These are phyloP conservation scores for Trichoderma sp. DNA, from an alignment of 2,329 filamentous ascomycete species.

Conservation along the genomic window DNA sequence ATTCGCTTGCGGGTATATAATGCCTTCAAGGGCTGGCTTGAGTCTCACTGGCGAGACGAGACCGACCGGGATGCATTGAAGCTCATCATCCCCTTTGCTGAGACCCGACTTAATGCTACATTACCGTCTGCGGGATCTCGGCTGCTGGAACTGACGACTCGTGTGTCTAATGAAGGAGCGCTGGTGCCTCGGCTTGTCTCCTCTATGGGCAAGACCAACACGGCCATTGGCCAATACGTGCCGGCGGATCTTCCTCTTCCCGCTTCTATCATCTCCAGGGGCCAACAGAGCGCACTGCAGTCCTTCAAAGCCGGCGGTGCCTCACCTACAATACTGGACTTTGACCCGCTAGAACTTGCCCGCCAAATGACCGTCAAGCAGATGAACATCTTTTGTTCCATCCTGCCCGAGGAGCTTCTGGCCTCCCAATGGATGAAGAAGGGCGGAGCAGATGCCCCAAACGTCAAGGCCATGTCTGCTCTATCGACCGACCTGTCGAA, in stretches of 20 bases:
- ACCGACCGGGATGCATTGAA: constrained; percentile 75
- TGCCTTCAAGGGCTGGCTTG: constrained; percentile 94
- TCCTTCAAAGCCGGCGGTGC: constrained; percentile 73
- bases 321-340: constrained; percentile 77
- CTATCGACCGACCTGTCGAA: constrained; percentile 92
- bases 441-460: constrained; percentile 73
- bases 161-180: constrained; percentile 72
- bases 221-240: constrained; percentile 70
- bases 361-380: constrained; percentile 92
- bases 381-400: constrained; percentile 87
- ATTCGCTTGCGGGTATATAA: constrained; percentile 93
- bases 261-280: constrained; percentile 69
- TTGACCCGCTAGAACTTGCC: constrained; percentile 87
- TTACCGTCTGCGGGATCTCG: constrained; percentile 78
- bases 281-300: constrained; percentile 70
- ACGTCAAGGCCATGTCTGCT: constrained; percentile 91
- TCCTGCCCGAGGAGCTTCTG: constrained; percentile 87
- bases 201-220: constrained; percentile 84
- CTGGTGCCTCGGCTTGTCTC: constrained; percentile 82
- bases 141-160: constrained; percentile 76
- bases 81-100: constrained; percentile 78
- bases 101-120: constrained; percentile 65
- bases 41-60: constrained; percentile 89
- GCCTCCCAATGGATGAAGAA: constrained; percentile 95
- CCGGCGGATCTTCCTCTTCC: constrained; percentile 73